Percentiles rank a stretch among this genome's conserved stretches.
These are phyloP conservation scores for Aspergillus sparsus DNA, from an alignment of 495 filamentous ascomycete species.

Conservation along the genomic window DNA sequence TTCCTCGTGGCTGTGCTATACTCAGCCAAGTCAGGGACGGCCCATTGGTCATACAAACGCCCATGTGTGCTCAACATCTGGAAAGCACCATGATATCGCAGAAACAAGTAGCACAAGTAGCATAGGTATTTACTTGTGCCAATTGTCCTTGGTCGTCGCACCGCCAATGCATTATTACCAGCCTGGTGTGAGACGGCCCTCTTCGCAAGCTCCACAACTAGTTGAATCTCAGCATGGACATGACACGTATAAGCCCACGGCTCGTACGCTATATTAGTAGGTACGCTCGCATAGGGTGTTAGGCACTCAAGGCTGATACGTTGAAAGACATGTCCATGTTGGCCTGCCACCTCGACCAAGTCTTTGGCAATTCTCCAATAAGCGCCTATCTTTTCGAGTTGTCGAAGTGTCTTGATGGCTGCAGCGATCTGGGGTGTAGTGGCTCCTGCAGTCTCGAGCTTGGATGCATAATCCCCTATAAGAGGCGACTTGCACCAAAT, in stretches of 20 bases:
- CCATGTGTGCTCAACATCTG: conserved; percentile 8
- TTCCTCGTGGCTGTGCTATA: conserved; percentile 3
- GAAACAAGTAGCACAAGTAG: conserved; percentile 15
- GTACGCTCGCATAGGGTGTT: conserved; percentile 10
- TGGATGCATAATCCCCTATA: conserved; percentile 11
- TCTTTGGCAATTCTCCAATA: conserved; percentile 15
- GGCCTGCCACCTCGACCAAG: conserved; percentile 1
- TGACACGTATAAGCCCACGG: conserved; percentile 11
- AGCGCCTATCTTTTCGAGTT: conserved; percentile 16
- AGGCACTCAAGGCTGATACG: conserved; percentile 2
- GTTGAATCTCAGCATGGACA: conserved; percentile 16
- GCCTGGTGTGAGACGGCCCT: not conserved
- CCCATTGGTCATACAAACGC: conserved; percentile 15
- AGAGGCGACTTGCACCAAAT: conserved; percentile 9
- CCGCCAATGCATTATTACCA: not conserved
- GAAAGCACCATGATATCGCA: conserved; percentile 11
- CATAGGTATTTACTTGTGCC: conserved; percentile 16
- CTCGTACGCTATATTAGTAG: conserved; percentile 11
- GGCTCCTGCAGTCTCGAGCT: conserved; percentile 9
- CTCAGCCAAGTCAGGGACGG: conserved; percentile 14
- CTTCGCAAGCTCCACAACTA: conserved; percentile 12
- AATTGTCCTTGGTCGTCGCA: conserved; percentile 11
- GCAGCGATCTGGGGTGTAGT: conserved; percentile 10
- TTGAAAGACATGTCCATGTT: conserved; percentile 5
- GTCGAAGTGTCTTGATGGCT: conserved; percentile 12